Base-by-base conservation (phyloP, 2,329 filamentous ascomycete genomes). In the Fusarium multiceps region DNA sequence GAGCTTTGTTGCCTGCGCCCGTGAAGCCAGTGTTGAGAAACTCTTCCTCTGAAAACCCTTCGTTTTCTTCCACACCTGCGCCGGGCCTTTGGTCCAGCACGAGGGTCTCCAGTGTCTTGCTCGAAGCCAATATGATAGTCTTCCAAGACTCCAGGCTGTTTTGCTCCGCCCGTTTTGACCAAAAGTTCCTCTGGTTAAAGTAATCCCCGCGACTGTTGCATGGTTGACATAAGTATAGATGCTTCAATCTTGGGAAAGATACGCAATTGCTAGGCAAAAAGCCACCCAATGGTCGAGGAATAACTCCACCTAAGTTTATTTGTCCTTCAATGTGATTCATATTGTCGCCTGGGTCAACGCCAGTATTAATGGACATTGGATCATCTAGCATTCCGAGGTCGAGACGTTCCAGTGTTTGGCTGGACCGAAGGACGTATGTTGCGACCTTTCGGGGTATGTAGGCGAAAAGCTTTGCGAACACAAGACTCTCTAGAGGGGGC, bases 371-470 rank as follows among this genome's bases (percentile, higher is more conserved):
- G 0, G 48, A 34, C 4, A 60, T 42, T 2, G 72, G 69, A 4
- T 11, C 14, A n/a, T 67, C 59, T 1, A 74, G 12, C 12, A 74
- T 30, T 2, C 64, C 69, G 5, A 74, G 59, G 10, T 74, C 71
- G 2, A 74, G 4, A 1, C 59, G 47, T 5, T 73, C 45, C 0
- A 73, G 51, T 1, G 32, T 59, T 1, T 7, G 1, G 3, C 28
- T 41, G 3, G 66, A 66, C n/a, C 23, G 21, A 1, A 69, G 59
- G 12, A 71, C 10, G 41, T 63, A 74, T 4, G 28, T 6, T 4
- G 40, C 25, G 37, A 64, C 28, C 3, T 12, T 2, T 11, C 28
- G 54, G 0, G 71, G 69, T 8, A 74, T 49, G 6, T 71, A 71
- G 2, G 21, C 63, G 27, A 47, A 63, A 7, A 74, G 45, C 12